Evolutionary conservation across 306 rosid species (phyloP), one percentile per base, ranked within the genome.

Genomic region (Vachellia pachyceras): DNA sequence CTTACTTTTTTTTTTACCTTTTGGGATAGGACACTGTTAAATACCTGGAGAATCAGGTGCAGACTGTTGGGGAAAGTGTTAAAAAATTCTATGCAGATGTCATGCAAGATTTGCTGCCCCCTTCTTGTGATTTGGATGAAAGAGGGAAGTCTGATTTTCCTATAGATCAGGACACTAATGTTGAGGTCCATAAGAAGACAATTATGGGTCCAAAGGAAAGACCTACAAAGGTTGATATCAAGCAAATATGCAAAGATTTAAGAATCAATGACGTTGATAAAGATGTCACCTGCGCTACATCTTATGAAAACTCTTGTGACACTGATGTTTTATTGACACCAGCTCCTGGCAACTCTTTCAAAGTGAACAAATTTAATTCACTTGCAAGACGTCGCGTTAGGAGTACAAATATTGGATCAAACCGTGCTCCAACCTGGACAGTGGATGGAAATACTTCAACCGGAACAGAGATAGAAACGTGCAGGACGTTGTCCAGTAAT

Each of bases 11-110:
- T 20, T 10, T 66, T 78, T 76, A n/a, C 75, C 39, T 25, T 75
- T 80, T 78, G 82, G 82, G 36, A 69, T 87, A 95, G 97, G 97
- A 93, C 73, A 90, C 97, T 0, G 81, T 85, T 72, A 86, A 89
- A 64, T 91, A 93, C 87, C 79, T 95, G 18, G 99, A 92, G 91
- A 82, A 87, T 86, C 94, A 91, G 82, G 91, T 91, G 86, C 90
- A 88, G 83, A 91, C 79, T 81, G 98, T 91, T 52, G 94, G 97
- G 79, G 93, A 79, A 61, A 89, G 82, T 82, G 92, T 93, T 82
- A 95, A 76, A 82, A 88, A 81, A 87, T 83, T 95, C 77, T 95
- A 85, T 78, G 89, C 90, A 9, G 97, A 90, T 76, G 88, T 89
- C 45, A 25, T 93, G 86, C 84, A 95, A 73, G 98, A 95, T 86